Evolutionary conservation across 768 basidiomycete genomes (phyloP).

Genomic region (Suillus hirtellus): DNA sequence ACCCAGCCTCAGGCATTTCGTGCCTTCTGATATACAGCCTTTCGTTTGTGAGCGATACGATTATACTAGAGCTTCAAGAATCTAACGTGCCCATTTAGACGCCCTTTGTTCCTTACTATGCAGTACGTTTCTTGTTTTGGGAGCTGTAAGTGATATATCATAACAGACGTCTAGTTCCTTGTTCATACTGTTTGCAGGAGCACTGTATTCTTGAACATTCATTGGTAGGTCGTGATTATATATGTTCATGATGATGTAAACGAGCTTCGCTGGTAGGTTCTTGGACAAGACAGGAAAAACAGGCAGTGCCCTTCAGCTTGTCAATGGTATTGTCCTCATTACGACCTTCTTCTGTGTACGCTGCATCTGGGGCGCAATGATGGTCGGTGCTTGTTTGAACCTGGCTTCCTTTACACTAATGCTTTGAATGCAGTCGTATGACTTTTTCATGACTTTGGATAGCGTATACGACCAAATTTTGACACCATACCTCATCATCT

Average conservation of each 20-base stretch:
- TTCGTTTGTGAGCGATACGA: constrained; percentile 57
- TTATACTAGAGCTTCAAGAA: background rate
- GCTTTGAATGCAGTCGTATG: constrained; percentile 50
- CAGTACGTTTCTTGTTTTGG: constrained; percentile 77
- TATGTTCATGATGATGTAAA: background rate
- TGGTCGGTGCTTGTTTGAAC: constrained; percentile 26
- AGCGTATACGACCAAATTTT: constrained; percentile 57
- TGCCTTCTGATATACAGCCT: constrained; percentile 68
- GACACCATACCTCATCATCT: constrained; percentile 48
- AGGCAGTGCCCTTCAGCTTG: constrained; percentile 62
- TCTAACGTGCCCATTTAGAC: constrained; percentile 36
- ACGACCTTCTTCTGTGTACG: constrained; percentile 68
- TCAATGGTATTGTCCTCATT: constrained; percentile 73
- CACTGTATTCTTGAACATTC: constrained; percentile 86
- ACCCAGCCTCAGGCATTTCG: constrained; percentile 44
- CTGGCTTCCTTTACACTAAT: background rate
- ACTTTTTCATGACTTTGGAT: constrained; percentile 63
- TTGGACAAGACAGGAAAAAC: constrained; percentile 76
- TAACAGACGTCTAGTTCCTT: background rate
- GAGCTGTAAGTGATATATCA: constrained; percentile 54
- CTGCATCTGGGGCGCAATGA: constrained; percentile 66
- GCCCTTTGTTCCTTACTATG: constrained; percentile 81
- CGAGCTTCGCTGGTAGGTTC: constrained; percentile 46
- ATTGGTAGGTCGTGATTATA: constrained; percentile 56
- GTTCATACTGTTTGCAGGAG: constrained; percentile 43